These are phyloP conservation scores for Sugiyamaella novakii DNA, from an alignment of 1,139 yeast species.

Conservation along the genomic window DNA sequence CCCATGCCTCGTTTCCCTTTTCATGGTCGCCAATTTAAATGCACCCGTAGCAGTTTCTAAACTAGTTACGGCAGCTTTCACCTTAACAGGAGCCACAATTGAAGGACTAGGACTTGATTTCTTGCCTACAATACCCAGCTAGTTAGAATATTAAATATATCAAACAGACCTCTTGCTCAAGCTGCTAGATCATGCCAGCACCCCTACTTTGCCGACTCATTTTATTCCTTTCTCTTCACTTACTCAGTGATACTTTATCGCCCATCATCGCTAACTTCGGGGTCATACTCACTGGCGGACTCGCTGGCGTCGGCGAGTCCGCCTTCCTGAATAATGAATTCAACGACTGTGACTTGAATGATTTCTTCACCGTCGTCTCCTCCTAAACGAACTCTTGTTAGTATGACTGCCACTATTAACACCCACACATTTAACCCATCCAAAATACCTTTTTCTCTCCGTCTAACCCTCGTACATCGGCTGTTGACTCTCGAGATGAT, in stretches of 20 bases:
- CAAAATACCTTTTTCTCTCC: slow-evolving; percentile 9
- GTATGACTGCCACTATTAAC: background rate
- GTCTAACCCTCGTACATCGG: background rate
- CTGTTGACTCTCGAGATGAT: slow-evolving; percentile 9
- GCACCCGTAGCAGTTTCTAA: slow-evolving; percentile 42
- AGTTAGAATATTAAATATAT: background rate
- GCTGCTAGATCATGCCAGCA: too few species aligned
- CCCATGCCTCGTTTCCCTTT: slow-evolving; percentile 30
- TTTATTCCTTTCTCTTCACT: slow-evolving; percentile 15
- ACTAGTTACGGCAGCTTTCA: slow-evolving; percentile 30
- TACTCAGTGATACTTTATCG: slow-evolving; percentile 25
- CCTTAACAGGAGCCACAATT: slow-evolving; percentile 28
- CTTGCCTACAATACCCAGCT: slow-evolving; percentile 7
- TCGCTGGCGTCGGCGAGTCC: slow-evolving; percentile 20
- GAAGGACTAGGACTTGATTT: slow-evolving; percentile 21
- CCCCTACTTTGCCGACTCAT: too few species aligned
- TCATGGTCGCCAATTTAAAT: slow-evolving; percentile 39
- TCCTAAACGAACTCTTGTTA: slow-evolving; percentile 8
- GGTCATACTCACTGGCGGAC: slow-evolving; percentile 19
- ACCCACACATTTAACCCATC: background rate
- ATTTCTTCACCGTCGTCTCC: slow-evolving; percentile 31
- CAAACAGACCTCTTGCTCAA: too few species aligned
- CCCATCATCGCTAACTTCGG: slow-evolving; percentile 22
- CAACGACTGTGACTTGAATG: slow-evolving; percentile 45
- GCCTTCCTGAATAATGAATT: slow-evolving; percentile 41